Percentiles rank a stretch among this genome's conserved stretches.
These are phyloP conservation scores for Furcasterigmium sp. DNA, from an alignment of 2,329 filamentous ascomycete genomes.

Conservation along the genomic window DNA sequence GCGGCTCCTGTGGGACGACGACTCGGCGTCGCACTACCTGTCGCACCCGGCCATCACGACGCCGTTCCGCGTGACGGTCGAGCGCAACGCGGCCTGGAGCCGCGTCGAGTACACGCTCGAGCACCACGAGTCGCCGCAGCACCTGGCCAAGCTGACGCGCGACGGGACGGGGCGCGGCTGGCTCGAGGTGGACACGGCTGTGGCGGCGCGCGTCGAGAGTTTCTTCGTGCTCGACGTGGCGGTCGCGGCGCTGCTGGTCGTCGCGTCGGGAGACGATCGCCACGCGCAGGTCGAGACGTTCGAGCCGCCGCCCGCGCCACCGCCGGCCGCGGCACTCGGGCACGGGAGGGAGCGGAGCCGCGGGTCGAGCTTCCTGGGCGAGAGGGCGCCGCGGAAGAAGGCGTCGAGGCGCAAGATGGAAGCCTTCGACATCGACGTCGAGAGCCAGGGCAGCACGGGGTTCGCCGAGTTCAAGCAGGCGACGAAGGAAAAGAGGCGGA, in stretches of 20 bases:
- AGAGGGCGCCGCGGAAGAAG: constrained; percentile 18
- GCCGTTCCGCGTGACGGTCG: constrained; percentile 56
- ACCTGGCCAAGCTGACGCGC: constrained; percentile 54
- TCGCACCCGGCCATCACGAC: constrained; percentile 58
- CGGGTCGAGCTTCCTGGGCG: constrained; percentile 22
- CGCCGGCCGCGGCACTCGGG: constrained; percentile 3
- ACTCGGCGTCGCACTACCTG: constrained; percentile 54
- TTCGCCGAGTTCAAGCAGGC: constrained; percentile 31
- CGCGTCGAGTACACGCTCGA: constrained; percentile 61
- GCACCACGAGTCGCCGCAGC: constrained; percentile 56
- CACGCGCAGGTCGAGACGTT: constrained; percentile 47
- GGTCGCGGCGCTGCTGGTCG: constrained; percentile 53
- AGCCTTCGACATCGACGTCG: constrained; percentile 57
- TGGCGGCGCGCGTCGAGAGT: constrained; percentile 53
- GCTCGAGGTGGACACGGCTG: constrained; percentile 56
- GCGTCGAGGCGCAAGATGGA: constrained; percentile 39
- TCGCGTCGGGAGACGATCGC: constrained; percentile 52
- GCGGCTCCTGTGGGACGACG: constrained; percentile 66
- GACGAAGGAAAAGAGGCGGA: constrained; percentile 34
- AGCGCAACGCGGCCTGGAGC: constrained; percentile 53
- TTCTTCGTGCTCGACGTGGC: constrained; percentile 60
- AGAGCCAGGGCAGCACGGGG: constrained; percentile 50
- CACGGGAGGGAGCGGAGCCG: constrained; percentile 18
- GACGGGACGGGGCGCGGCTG: constrained; percentile 55
- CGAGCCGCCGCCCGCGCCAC: constrained; percentile 47